phyloP scores from a whole-genome alignment of 2,329 filamentous ascomycete genomes.

The Teratosphaeria pseudoeucalypti region DNA sequence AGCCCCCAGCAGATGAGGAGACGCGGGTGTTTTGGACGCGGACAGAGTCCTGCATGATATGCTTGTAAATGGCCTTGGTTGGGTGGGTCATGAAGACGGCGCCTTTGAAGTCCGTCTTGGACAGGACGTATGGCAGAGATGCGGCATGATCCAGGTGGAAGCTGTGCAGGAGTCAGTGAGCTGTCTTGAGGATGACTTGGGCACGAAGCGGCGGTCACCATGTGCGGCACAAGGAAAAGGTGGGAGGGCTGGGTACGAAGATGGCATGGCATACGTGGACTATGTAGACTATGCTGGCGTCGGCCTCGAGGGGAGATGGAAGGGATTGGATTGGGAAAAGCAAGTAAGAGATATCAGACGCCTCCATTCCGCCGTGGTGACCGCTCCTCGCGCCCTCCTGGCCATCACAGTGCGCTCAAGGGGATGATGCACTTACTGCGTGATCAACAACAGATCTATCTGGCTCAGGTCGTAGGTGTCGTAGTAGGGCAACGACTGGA shows the following conservation, averaged over 20 bases:
- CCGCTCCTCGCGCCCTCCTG: conserved; percentile 1
- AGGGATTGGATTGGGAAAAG: neutral
- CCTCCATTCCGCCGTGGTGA: conserved; percentile 9
- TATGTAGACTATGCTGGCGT: conserved; percentile 15
- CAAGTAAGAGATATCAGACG: neutral
- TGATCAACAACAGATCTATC: conserved; percentile 92
- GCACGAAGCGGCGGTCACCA: conserved; percentile 6
- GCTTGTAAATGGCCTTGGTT: conserved; percentile 99
- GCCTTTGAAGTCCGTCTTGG: conserved; percentile 95
- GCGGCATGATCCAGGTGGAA: conserved; percentile 99
- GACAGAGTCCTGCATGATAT: conserved; percentile 95
- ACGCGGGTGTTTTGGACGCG: conserved; percentile 53
- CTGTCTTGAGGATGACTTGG: neutral
- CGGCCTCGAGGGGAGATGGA: neutral
- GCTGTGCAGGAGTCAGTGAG: conserved; percentile 41
- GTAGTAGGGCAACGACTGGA: conserved; percentile 90
- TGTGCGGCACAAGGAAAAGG: conserved; percentile 6
- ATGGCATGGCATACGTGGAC: conserved; percentile 26
- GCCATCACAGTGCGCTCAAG: neutral
- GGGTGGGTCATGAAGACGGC: conserved; percentile 99
- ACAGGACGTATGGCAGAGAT: conserved; percentile 91
- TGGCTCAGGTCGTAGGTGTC: conserved; percentile 97
- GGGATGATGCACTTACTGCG: conserved; percentile 70
- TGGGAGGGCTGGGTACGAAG: conserved; percentile 5
- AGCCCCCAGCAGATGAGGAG: conserved; percentile 17